Base-by-base conservation (phyloP, 495 filamentous ascomycete genomes). In the Tuber indicum region DNA sequence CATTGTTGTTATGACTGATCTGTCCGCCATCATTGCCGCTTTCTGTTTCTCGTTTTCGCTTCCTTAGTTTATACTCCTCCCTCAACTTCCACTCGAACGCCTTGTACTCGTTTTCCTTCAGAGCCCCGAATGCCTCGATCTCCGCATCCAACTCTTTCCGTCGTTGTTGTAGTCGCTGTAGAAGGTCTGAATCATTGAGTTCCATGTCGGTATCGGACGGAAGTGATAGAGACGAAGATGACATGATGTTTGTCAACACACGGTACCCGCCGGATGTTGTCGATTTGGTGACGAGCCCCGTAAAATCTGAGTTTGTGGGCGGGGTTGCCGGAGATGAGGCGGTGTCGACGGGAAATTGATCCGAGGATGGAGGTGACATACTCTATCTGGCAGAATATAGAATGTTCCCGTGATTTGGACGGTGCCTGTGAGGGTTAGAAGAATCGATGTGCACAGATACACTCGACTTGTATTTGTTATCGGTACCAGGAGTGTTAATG, bases 111-210 rank as follows among this genome's bases (percentile, higher is more conserved):
- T 72, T 77, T 66, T 83, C 82, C 72, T 83, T 83, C 16, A 41
- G 69, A 69, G 70, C 45, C 71, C 72, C 79, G 72, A 83, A 83
- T 26, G 73, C 77, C 73, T 83, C 82, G 23, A 83, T 83, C 77
- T 83, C 82, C 42, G 80, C 76, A 74, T 82, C 82, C 72, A 83
- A 76, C 71, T 83, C 82, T 16, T 72, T 69, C 43, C 82, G 75
- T 72, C 81, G 78, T 52, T 79, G 79, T 23, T 76, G 75, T 72
- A 83, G 75, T 70, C 70, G 74, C 36, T 79, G 74, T 17, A 76
- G 62, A 32, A 83, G 72, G 75, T 52, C 74, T 39, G 41, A 49
- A 43, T 83, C 81, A 26, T 81, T 72, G 71, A 73, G 73, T 80
- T 80, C 78, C 32, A 72, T 58, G 47, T 70, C 32, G 36, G 45